Base-by-base conservation (phyloP, 306 rosid genomes). In the Ormosia semicastrata region DNA sequence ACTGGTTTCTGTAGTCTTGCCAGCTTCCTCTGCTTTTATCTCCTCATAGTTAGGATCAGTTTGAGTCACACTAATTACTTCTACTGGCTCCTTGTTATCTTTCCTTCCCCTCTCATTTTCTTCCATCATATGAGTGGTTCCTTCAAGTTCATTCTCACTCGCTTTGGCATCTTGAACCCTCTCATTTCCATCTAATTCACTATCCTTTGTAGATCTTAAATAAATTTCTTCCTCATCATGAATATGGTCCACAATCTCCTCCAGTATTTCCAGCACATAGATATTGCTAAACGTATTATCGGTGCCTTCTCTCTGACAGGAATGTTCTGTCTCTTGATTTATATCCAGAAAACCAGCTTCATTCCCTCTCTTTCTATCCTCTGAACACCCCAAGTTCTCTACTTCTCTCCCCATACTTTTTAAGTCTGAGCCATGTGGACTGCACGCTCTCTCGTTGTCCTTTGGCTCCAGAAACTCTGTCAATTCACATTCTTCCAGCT, bases 271-370 rank as follows among this genome's bases (percentile, higher is more conserved):
- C 67, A 36, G 81, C 32, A 73, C 84, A 62, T 14, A n/a, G 67
- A 80, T 47, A 83, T 86, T 75, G 50, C 86, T 67, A 56, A 83
- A 68, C 8, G 10, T 77, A 81, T 81, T 76, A 47, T 72, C 88
- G 75, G 36, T 69, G 56, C 69, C 87, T 60, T 87, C 89, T 72
- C 73, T 85, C 49, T 47, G 54, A 77, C 7, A 80, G 62, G 77
- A 47, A 85, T 63, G 58, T 66, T 76, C 82, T 30, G 59, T 75
- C 80, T 82, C 90, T 53, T n/a, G 88, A 79, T 49, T 76, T 53
- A 81, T 73, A 86, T 86, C 90, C 81, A 44, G 82, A 72, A 83
- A 73, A 66, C 75, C 77, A 79, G 67, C 86, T 44, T 85, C 74
- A 17, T 59, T 49, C 66, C 24, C 75, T 73, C 57, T 76, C 64